Conservation (phyloP, 768 basidiomycete genomes). For the Phlegmacium glaucopus region DNA sequence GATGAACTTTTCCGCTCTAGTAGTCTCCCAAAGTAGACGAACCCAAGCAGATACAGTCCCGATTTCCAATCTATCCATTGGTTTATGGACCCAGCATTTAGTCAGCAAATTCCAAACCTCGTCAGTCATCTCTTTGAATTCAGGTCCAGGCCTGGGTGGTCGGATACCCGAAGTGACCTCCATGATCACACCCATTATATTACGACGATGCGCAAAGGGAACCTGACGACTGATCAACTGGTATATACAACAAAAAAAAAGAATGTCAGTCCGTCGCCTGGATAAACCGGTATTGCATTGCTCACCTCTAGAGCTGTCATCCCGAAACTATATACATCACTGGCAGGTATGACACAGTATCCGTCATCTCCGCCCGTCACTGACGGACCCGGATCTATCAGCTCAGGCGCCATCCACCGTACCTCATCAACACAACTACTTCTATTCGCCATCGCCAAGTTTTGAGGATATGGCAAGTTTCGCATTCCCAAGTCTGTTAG, state of each 20-base stretch:
- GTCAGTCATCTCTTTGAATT: neutral
- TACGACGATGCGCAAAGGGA: neutral
- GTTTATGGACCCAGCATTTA: neutral
- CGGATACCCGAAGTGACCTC: neutral
- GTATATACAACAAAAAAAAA: neutral
- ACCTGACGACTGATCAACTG: neutral
- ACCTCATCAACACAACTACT: neutral
- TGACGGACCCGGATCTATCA: neutral
- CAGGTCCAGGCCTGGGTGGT: neutral
- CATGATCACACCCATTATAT: neutral
- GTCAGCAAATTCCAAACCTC: neutral
- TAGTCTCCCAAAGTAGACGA: neutral
- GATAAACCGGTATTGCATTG: neutral
- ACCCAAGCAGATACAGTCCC: neutral
- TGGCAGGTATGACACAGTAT: neutral
- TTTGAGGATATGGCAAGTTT: neutral
- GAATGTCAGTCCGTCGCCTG: no score
- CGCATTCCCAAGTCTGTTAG: neutral
- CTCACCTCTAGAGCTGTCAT: neutral
- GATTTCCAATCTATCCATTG: neutral
- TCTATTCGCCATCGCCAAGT: neutral
- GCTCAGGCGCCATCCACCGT: neutral
- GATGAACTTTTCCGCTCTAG: neutral
- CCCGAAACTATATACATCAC: neutral
- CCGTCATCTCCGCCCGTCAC: neutral